Percentiles rank a stretch among this genome's conserved stretches.
Conservation (phyloP, 768 basidiomycete genomes). For the Lactifluus hygrophoroides region DNA sequence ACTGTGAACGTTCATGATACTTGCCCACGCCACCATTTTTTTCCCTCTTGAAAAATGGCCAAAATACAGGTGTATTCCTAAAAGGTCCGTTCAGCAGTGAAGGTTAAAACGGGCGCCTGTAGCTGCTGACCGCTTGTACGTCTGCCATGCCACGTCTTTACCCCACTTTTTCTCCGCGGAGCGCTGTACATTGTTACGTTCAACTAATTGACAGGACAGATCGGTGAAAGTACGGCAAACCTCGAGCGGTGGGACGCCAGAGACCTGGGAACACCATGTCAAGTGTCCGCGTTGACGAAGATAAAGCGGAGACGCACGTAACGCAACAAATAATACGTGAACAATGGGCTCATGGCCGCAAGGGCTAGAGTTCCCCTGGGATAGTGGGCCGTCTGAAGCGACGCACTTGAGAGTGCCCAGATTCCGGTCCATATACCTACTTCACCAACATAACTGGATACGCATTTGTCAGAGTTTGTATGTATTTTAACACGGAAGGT, state of each 20-base stretch:
- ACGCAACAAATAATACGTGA: conserved; percentile 53
- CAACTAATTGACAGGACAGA: not conserved
- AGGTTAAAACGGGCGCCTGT: not conserved
- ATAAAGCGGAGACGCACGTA: conserved; percentile 32
- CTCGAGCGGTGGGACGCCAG: conserved; percentile 69
- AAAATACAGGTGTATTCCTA: conserved; percentile 31
- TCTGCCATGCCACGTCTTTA: conserved; percentile 44
- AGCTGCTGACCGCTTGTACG: conserved; percentile 45
- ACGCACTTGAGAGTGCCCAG: conserved; percentile 45
- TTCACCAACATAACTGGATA: conserved; percentile 61
- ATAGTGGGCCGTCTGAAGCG: conserved; percentile 39
- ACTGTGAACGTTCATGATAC: too few relatives aligned
- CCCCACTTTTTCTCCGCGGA: conserved; percentile 48
- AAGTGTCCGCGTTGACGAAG: not conserved
- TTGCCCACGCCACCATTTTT: not conserved
- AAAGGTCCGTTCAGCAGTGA: not conserved
- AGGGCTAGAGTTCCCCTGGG: conserved; percentile 37
- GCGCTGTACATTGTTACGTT: conserved; percentile 21
- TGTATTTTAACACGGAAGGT: not conserved
- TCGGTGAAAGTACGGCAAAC: conserved; percentile 19
- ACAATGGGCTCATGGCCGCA: conserved; percentile 49
- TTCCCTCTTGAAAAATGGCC: conserved; percentile 23
- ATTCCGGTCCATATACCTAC: conserved; percentile 63
- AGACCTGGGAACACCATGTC: conserved; percentile 32
- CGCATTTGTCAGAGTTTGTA: not conserved